Evolutionary conservation across 208 protist genomes (phyloP).

Genomic region (Spongospora subterranea): DNA sequence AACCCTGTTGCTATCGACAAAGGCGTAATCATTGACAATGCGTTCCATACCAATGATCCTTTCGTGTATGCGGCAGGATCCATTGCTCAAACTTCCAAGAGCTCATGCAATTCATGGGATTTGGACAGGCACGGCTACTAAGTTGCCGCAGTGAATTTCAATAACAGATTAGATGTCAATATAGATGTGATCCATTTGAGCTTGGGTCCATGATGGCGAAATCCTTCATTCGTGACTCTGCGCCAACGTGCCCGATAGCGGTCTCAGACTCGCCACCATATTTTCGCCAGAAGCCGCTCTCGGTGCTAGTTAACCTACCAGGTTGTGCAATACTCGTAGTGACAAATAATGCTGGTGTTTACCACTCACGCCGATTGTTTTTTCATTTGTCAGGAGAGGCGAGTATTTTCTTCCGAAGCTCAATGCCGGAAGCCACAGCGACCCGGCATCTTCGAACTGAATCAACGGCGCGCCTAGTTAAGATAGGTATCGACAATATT

Average conservation of each 20-base stretch:
- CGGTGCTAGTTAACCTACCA: too few species aligned
- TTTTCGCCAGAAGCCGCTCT: too few species aligned
- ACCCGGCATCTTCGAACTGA: background rate
- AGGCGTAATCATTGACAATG: conserved; percentile 11
- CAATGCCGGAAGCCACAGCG: background rate
- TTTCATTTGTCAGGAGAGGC: background rate
- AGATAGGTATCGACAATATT: background rate
- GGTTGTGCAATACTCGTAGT: too few species aligned
- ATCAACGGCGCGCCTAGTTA: background rate
- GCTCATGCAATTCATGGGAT: too few species aligned
- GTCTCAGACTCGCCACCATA: too few species aligned
- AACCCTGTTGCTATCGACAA: conserved; percentile 8
- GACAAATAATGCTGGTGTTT: too few species aligned
- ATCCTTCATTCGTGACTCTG: background rate
- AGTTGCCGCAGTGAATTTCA: too few species aligned
- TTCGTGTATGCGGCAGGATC: conserved; percentile 20
- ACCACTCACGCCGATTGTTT: background rate
- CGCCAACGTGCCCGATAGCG: too few species aligned
- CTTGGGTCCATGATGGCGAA: background rate
- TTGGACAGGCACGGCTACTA: too few species aligned
- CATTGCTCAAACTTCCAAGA: background rate
- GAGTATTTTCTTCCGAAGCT: background rate
- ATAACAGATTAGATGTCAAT: too few species aligned
- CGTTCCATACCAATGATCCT: background rate
- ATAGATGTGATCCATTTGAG: background rate